These are phyloP conservation scores for Alternaria sp. DNA, from an alignment of 2,329 filamentous ascomycete species.

Conservation along the genomic window DNA sequence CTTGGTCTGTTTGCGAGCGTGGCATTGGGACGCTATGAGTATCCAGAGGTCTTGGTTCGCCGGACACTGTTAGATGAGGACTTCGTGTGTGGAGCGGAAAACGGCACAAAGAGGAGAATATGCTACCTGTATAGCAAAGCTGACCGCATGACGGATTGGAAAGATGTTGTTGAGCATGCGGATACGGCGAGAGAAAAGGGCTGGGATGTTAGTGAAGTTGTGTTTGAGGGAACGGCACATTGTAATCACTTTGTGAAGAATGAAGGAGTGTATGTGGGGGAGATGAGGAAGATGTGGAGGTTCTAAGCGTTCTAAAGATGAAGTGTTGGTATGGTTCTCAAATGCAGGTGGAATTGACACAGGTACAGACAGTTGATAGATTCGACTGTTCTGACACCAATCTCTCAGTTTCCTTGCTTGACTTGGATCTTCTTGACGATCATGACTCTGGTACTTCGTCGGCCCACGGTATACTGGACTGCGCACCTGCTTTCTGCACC, in stretches of 20 bases:
- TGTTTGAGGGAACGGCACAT: slow-evolving; percentile 65
- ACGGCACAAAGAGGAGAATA: slow-evolving; percentile 48
- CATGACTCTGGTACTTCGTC: slow-evolving; percentile 57
- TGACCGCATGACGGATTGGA: slow-evolving; percentile 61
- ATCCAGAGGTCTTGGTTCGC: slow-evolving; percentile 8
- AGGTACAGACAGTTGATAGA: neutral
- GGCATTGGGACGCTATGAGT: slow-evolving; percentile 11
- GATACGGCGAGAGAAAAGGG: slow-evolving; percentile 56
- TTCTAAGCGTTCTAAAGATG: neutral
- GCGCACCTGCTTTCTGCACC: slow-evolving; percentile 71
- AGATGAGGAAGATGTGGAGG: slow-evolving; percentile 22
- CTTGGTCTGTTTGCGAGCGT: slow-evolving; percentile 2
- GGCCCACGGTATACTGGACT: slow-evolving; percentile 72
- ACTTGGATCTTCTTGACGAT: neutral
- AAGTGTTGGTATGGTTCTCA: neutral
- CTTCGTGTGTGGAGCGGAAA: neutral
- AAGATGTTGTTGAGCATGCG: slow-evolving; percentile 62
- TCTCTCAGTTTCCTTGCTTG: neutral
- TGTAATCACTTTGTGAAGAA: slow-evolving; percentile 66
- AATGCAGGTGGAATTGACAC: neutral
- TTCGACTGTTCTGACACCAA: neutral
- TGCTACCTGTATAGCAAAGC: slow-evolving; percentile 66
- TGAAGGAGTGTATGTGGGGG: slow-evolving; percentile 62
- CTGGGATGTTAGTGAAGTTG: slow-evolving; percentile 56
- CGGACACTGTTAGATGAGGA: slow-evolving; percentile 12